phyloP scores from a whole-genome alignment of 495 filamentous ascomycete species.

The Talaromyces proteolyticus region DNA sequence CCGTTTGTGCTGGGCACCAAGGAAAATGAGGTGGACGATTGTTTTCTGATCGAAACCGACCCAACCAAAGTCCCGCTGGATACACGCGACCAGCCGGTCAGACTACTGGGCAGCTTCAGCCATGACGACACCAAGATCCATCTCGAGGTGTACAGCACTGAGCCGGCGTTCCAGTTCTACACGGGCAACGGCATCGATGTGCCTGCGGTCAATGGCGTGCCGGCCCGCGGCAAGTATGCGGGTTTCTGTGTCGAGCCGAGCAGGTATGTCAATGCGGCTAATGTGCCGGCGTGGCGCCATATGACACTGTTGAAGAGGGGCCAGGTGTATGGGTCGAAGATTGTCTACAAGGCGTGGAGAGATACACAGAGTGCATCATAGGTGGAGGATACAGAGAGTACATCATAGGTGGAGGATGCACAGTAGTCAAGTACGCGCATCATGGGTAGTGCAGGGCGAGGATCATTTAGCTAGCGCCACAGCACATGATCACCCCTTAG shows the following conservation, averaged over 20 bases:
- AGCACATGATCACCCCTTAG: too few relatives aligned
- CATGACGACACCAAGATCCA: conserved; percentile 68
- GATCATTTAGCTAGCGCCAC: too few relatives aligned
- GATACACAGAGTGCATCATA: conserved; percentile 15
- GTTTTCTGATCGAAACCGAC: conserved; percentile 71
- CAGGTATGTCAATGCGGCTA: conserved; percentile 82
- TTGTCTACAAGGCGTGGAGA: conserved; percentile 69
- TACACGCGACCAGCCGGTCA: conserved; percentile 61
- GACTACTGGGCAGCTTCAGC: conserved; percentile 58
- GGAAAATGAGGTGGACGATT: conserved; percentile 79
- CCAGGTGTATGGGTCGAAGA: conserved; percentile 61
- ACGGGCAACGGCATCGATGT: conserved; percentile 80
- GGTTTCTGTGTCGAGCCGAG: conserved; percentile 91
- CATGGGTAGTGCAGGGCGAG: too few relatives aligned
- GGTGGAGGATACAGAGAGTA: too few relatives aligned
- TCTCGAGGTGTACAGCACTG: conserved; percentile 79
- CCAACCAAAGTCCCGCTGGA: conserved; percentile 63
- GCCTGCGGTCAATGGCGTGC: conserved; percentile 58
- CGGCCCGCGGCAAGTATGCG: conserved; percentile 55
- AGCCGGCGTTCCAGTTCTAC: conserved; percentile 96
- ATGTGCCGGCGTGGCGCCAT: conserved; percentile 68
- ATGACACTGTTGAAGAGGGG: conserved; percentile 71
- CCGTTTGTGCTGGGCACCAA: conserved; percentile 61
- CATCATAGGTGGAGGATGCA: too few relatives aligned
- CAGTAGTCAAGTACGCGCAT: too few relatives aligned